A percentile compares a stretch with the other conserved stretches of the same genome.
phyloP scores from a whole-genome alignment of 805 yeast genomes.

The Candida chauliodis region DNA sequence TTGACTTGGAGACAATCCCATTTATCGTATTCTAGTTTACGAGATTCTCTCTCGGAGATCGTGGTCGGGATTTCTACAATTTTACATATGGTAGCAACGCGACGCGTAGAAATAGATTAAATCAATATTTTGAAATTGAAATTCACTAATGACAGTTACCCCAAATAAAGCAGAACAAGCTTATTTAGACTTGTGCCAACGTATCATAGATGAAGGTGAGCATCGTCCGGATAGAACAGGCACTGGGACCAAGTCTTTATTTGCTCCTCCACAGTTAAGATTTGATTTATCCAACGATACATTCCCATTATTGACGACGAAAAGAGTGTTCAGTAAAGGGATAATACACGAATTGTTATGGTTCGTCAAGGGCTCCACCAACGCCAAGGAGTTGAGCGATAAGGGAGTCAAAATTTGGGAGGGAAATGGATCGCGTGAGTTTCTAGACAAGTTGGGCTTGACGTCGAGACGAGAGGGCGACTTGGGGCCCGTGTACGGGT shows the following conservation, averaged over 20 bases:
- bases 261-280: slow-evolving; percentile 94
- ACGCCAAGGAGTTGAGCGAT: slow-evolving; percentile 72
- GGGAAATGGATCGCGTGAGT: slow-evolving; percentile 95
- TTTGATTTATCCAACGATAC: slow-evolving; percentile 68
- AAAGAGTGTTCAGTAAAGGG: slow-evolving; percentile 85
- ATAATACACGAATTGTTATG: slow-evolving; percentile 87
- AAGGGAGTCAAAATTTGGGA: slow-evolving; percentile 98
- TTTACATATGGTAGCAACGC: neutral
- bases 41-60: neutral
- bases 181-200: slow-evolving; percentile 75
- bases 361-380: slow-evolving; percentile 90
- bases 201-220: slow-evolving; percentile 82
- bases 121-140: neutral
- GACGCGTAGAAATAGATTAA: neutral
- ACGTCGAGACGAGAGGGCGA: slow-evolving; percentile 85
- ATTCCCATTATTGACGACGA: slow-evolving; percentile 90
- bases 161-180: slow-evolving; percentile 69
- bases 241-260: slow-evolving; percentile 86
- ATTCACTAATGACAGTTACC: slow-evolving; percentile 19
- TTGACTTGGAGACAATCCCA: neutral
- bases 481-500: slow-evolving; percentile 97
- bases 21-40: neutral
- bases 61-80: too few species aligned
- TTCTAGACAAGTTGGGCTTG: slow-evolving; percentile 78
- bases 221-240: slow-evolving; percentile 95